Evolutionary conservation across 306 rosid species (phyloP).

Genomic region (Sophora flavescens): DNA sequence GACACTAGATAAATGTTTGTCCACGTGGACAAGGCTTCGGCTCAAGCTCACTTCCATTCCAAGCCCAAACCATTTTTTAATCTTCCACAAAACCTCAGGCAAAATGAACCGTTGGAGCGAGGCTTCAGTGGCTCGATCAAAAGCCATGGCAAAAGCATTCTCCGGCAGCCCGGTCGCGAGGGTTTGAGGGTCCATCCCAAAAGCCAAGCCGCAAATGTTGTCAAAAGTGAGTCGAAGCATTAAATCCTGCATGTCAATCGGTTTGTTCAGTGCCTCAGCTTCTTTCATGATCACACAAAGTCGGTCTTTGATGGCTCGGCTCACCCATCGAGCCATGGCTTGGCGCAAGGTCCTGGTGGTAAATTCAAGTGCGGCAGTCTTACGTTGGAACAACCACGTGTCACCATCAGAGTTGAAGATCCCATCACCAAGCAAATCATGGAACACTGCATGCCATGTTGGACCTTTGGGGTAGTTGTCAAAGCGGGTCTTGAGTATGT

Average conservation of each 20-base stretch:
- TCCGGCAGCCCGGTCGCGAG: conserved; percentile 66
- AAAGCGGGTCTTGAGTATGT: conserved; percentile 82
- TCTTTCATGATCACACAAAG: conserved; percentile 62
- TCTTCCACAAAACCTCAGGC: conserved; percentile 78
- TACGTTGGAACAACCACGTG: conserved; percentile 94
- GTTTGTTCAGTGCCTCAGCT: conserved; percentile 58
- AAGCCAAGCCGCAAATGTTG: conserved; percentile 91
- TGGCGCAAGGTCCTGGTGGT: conserved; percentile 90
- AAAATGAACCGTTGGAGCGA: conserved; percentile 82
- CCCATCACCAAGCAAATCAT: conserved; percentile 86
- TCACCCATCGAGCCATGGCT: conserved; percentile 98
- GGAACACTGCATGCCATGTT: conserved; percentile 93
- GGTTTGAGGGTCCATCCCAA: conserved; percentile 80
- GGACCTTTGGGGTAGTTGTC: conserved; percentile 95
- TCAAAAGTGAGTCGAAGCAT: conserved; percentile 89
- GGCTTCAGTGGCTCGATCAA: conserved; percentile 90
- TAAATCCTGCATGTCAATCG: conserved; percentile 78
- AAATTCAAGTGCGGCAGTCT: conserved; percentile 91
- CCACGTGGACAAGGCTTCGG: conserved; percentile 76
- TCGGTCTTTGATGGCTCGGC: conserved; percentile 82
- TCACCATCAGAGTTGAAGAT: conserved; percentile 93
- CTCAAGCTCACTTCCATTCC: conserved; percentile 90
- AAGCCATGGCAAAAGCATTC: conserved; percentile 74
- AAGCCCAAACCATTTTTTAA: conserved; percentile 86
- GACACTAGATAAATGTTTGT: conserved; percentile 74